A percentile compares a stretch with the other conserved stretches of the same genome.
phyloP scores from a whole-genome alignment of 2,329 filamentous ascomycete species.

The Cladosporium sp. region DNA sequence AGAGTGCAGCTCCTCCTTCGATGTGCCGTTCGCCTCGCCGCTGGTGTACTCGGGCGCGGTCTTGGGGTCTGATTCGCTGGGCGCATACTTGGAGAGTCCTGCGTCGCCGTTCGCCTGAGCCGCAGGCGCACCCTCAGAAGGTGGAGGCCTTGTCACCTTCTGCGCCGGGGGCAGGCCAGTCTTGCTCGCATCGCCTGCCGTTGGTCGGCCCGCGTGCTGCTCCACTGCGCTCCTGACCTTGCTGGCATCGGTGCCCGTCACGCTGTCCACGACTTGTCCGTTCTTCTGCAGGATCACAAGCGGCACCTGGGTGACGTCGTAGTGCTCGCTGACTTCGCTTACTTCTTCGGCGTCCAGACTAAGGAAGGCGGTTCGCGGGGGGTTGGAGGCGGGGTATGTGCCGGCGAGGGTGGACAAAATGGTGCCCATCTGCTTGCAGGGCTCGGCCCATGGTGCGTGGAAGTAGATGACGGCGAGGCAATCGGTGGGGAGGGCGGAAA shows the following conservation, averaged over 20 bases:
- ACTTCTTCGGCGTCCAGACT: slow-evolving; percentile 92
- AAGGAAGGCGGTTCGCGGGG: slow-evolving; percentile 70
- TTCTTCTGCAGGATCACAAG: slow-evolving; percentile 79
- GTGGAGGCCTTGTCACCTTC: slow-evolving; percentile 40
- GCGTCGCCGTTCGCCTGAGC: slow-evolving; percentile 29
- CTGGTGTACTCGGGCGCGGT: slow-evolving; percentile 43
- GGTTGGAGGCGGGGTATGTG: slow-evolving; percentile 67
- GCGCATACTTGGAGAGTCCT: slow-evolving; percentile 41
- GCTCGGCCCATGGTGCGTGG: slow-evolving; percentile 93
- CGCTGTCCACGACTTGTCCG: slow-evolving; percentile 69
- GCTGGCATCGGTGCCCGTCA: slow-evolving; percentile 82
- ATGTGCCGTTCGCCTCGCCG: slow-evolving; percentile 31
- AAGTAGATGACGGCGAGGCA: slow-evolving; percentile 85
- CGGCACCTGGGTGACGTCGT: slow-evolving; percentile 91
- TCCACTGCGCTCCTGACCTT: slow-evolving; percentile 84
- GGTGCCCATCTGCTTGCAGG: slow-evolving; percentile 87
- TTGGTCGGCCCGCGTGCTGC: slow-evolving; percentile 57
- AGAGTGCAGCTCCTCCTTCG: slow-evolving; percentile 79
- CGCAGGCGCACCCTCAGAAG: slow-evolving; percentile 30
- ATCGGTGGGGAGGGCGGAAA: slow-evolving; percentile 59
- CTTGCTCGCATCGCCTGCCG: slow-evolving; percentile 29
- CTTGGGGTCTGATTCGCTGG: slow-evolving; percentile 35
- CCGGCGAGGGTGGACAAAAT: slow-evolving; percentile 79
- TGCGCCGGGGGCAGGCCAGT: slow-evolving; percentile 37
- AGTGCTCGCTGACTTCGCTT: slow-evolving; percentile 81